Evolutionary conservation across 108 stramenopile species (phyloP), one percentile per base, ranked within the genome.

Genomic region (Skeletonema potamos): DNA sequence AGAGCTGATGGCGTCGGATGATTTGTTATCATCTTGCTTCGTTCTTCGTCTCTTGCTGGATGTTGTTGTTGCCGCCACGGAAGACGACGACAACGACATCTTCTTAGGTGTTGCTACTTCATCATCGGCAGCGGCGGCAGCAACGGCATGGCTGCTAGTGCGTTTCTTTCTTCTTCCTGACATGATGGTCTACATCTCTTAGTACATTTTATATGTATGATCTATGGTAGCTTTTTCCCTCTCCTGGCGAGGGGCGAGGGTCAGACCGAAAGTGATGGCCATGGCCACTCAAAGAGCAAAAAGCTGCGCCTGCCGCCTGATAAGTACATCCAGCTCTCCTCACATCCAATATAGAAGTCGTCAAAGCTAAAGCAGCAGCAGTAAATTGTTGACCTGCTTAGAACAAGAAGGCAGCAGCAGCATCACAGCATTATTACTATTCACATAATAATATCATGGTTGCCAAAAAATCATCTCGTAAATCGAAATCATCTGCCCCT

Each of bases 381-480:
- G n/a, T n/a, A n/a, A n/a, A n/a, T n/a, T n/a, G n/a, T n/a, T n/a
- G n/a, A n/a, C n/a, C n/a, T n/a, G n/a, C n/a, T n/a, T n/a, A n/a
- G n/a, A n/a, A n/a, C n/a, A n/a, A n/a, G n/a, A 12, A 37, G 29
- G 6, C 34, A 41, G 39, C 15, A 41, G 15, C 39, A 41, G 39
- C 2, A 32, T 32, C 30, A 32, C 30, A 32, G 30, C 6, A 1
- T 6, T 6, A 32, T 32, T 6, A 32, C n/a, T n/a, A 6, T 6
- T 32, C 30, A 32, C 30, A 32, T 32, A 6, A 41, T 2, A 41
- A 2, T 4, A 44, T 20, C 48, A 51, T 51, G 48, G 48, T 20
- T 51, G 48, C 48, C 48, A 51, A 51, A 22, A 51, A 51, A 51
- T 51, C 48, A 51, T n/a, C n/a, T n/a, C 48, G 48, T 9, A 51